Conservation (phyloP, 2,329 filamentous ascomycete genomes). For the Amauroascus niger region DNA sequence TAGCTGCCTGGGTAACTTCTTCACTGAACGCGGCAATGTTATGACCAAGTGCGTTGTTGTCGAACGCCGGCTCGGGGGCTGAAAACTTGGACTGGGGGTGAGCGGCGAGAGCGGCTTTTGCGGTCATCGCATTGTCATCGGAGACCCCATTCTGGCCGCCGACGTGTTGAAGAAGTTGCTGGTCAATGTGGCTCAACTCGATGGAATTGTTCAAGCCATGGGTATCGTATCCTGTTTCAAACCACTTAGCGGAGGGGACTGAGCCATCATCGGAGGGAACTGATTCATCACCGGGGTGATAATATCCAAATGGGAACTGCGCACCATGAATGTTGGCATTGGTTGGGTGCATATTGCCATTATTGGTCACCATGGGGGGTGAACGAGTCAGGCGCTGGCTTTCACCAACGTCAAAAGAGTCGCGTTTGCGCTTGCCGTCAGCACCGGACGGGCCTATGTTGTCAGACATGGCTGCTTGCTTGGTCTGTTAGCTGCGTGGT, state of each 20-base stretch:
- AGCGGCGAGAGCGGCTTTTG: constrained; percentile 39
- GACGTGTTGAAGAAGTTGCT: constrained; percentile 41
- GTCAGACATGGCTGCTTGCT: neutral
- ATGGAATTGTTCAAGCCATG: constrained; percentile 31
- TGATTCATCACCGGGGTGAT: constrained; percentile 22
- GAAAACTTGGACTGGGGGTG: constrained; percentile 39
- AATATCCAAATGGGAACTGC: constrained; percentile 19
- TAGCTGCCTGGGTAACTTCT: constrained; percentile 33
- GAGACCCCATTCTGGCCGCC: constrained; percentile 46
- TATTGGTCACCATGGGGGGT: constrained; percentile 25
- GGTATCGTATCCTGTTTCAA: constrained; percentile 26
- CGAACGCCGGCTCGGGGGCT: constrained; percentile 21
- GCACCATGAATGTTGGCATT: constrained; percentile 31
- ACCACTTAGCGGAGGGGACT: constrained; percentile 21
- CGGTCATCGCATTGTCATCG: constrained; percentile 39
- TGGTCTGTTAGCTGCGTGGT: neutral
- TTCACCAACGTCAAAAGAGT: constrained; percentile 34
- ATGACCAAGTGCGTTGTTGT: constrained; percentile 15
- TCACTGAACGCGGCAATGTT: constrained; percentile 27
- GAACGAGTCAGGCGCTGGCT: constrained; percentile 34
- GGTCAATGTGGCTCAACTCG: constrained; percentile 36
- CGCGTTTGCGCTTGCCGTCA: constrained; percentile 34
- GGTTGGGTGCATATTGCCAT: constrained; percentile 18
- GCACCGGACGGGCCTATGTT: constrained; percentile 1
- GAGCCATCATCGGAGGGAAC: constrained; percentile 20